These are phyloP conservation scores for Plantago coronopus DNA, from an alignment of 305 asterid species.

Conservation along the genomic window DNA sequence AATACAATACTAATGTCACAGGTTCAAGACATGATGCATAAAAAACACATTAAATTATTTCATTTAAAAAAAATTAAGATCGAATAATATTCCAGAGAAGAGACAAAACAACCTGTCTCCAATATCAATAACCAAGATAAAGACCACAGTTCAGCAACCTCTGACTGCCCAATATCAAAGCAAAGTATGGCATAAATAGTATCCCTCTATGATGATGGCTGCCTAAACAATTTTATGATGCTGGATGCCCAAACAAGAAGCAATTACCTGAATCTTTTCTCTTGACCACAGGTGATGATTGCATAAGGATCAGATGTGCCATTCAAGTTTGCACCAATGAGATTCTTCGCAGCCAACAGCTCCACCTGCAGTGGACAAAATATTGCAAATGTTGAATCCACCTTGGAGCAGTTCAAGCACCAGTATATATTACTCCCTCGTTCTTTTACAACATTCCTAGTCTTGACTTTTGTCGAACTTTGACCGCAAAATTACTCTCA, in stretches of 20 bases:
- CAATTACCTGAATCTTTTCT: slow-evolving; percentile 84
- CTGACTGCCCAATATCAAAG: not conserved
- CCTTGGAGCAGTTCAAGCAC: slow-evolving; percentile 10
- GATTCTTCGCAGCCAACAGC: slow-evolving; percentile 93
- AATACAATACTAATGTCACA: no score
- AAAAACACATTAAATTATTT: not conserved
- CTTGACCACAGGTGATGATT: slow-evolving; percentile 75
- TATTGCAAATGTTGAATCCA: not conserved
- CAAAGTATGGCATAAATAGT: slow-evolving; percentile 12
- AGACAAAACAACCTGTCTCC: not conserved
- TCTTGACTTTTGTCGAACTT: no score
- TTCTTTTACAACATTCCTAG: no score
- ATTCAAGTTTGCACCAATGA: slow-evolving; percentile 72
- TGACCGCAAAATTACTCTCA: no score
- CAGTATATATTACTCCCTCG: no score
- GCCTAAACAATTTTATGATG: slow-evolving; percentile 23
- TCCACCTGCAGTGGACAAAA: slow-evolving; percentile 56
- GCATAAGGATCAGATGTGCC: slow-evolving; percentile 97
- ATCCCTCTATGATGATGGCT: slow-evolving; percentile 21
- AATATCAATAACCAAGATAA: no score
- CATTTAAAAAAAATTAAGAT: no score
- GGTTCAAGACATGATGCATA: not conserved
- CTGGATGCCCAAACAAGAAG: slow-evolving; percentile 31
- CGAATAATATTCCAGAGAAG: not conserved
- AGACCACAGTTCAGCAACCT: not conserved